These are phyloP conservation scores for Parastagonospora avenae DNA, from an alignment of 2,329 filamentous ascomycete species.

Conservation along the genomic window DNA sequence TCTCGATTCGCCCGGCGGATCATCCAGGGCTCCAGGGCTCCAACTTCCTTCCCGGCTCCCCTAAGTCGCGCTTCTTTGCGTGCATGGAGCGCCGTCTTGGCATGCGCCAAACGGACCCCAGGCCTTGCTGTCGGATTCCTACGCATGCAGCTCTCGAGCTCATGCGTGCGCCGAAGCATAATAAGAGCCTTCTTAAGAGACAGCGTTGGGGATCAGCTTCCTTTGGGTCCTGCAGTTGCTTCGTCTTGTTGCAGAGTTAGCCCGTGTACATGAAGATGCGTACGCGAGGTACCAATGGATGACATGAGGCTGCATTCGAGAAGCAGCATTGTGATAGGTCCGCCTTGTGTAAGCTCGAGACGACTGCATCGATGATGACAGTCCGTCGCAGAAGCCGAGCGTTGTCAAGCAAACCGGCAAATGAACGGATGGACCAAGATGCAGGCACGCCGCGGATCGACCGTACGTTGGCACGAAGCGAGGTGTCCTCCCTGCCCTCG, in stretches of 20 bases:
- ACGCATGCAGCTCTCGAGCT: slow-evolving; percentile 33
- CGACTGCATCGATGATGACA: slow-evolving; percentile 10
- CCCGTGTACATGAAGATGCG: slow-evolving; percentile 17
- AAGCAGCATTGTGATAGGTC: slow-evolving; percentile 11
- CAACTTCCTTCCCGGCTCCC: slow-evolving; percentile 26
- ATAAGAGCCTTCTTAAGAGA: slow-evolving; percentile 28
- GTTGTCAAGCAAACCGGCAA: slow-evolving; percentile 15
- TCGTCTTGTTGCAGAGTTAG: slow-evolving; percentile 17
- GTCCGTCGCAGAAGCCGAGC: slow-evolving; percentile 16
- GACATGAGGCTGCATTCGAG: slow-evolving; percentile 8
- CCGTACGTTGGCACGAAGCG: slow-evolving; percentile 13
- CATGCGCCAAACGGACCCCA: slow-evolving; percentile 30
- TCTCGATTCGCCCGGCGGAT: slow-evolving; percentile 24
- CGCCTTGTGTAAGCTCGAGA: slow-evolving; percentile 8
- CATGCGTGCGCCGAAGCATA: slow-evolving; percentile 31
- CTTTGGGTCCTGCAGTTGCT: slow-evolving; percentile 26
- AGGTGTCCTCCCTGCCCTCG: slow-evolving; percentile 7
- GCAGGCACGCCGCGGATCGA: slow-evolving; percentile 20
- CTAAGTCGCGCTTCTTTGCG: slow-evolving; percentile 35
- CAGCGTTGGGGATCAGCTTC: slow-evolving; percentile 18
- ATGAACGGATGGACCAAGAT: slow-evolving; percentile 12
- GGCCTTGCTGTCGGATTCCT: slow-evolving; percentile 32
- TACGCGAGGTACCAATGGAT: slow-evolving; percentile 11
- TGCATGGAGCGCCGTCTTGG: slow-evolving; percentile 38
- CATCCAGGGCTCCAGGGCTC: background rate